Conservation (phyloP, 805 yeast genomes). For the Candida corydali region DNA sequence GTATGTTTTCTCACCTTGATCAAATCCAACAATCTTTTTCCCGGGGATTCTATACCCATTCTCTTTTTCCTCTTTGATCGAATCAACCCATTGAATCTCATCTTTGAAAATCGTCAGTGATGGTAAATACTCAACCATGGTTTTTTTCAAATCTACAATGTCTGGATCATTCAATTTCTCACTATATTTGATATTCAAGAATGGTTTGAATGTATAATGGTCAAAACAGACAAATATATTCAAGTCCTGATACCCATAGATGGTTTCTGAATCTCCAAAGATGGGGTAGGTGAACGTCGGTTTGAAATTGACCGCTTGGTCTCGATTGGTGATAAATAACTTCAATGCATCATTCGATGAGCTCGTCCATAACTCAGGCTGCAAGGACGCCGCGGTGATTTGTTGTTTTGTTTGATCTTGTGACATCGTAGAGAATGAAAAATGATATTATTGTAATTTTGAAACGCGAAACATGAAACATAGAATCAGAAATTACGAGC, state of each 20-base stretch:
- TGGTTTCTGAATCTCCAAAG: constrained; percentile 85
- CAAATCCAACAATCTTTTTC: constrained; percentile 19
- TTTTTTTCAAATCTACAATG: constrained; percentile 55
- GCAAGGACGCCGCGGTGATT: constrained; percentile 26
- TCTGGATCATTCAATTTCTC: constrained; percentile 51
- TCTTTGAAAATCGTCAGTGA: constrained; percentile 55
- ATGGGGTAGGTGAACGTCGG: constrained; percentile 91
- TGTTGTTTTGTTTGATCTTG: background rate
- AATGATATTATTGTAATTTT: background rate
- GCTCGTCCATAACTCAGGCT: constrained; percentile 71
- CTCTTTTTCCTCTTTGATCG: constrained; percentile 45
- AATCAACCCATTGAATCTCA: constrained; percentile 65
- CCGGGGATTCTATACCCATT: constrained; percentile 40
- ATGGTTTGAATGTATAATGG: constrained; percentile 67
- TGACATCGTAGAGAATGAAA: too few relatives aligned
- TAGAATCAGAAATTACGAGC: too few relatives aligned
- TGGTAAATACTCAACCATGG: constrained; percentile 59
- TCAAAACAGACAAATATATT: constrained; percentile 68
- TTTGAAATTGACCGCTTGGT: constrained; percentile 54
- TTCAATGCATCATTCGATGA: constrained; percentile 67
- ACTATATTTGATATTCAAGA: constrained; percentile 55
- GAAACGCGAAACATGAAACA: constrained; percentile 3
- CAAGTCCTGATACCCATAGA: constrained; percentile 77
- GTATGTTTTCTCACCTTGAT: constrained; percentile 35
- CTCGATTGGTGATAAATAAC: constrained; percentile 51